Evolutionary conservation across 805 yeast species (phyloP), one percentile per base, ranked within the genome.

Genomic region (Komagataella populi): DNA sequence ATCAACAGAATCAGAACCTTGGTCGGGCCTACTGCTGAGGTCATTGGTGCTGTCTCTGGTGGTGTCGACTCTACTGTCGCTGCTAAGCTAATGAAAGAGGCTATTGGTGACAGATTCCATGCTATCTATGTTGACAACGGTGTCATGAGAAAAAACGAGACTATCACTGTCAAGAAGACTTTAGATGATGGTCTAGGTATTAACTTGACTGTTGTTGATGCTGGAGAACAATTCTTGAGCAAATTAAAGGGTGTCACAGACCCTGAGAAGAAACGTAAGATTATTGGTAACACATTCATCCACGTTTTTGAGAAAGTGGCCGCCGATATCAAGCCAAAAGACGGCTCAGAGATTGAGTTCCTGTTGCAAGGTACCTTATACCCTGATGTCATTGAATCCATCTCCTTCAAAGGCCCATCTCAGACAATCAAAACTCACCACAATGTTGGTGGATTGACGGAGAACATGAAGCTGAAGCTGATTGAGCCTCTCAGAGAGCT

Each of bases 41-140:
- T 93, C 57, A 93, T 93, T 64, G 99, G 99, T 72, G 99, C 99
- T 52, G 99, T 93, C 57, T 88, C 96, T 50, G 99, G 99, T 63
- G 99, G 99, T 75, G 99, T 93, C 56, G 99, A 93, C 72, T 93
- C 99, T 50, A 93, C 99, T 49, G 99, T 93, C 55, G 99, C 97
- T 58, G 97, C 99, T 57, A 93, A 91, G 76, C 78, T 93, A 66
- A 85, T 93, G 96, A 84, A 88, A 57, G 96, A 87, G 73, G 99
- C 99, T 58, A 93, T 93, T 69, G 99, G 99, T 65, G 93, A 87
- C 63, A 81, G 99, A 68, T 93, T 93, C 85, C 99, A 93, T 64
- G 99, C 99, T 54, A 90, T 93, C 62, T 79, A 88, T 64, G 99
- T 93, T 56, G 99, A 93, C 70, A 93, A 93, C 67, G 99, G 99